Conservation (phyloP, 176 grass and related monocot genomes). For the Aegilops sharonensis region DNA sequence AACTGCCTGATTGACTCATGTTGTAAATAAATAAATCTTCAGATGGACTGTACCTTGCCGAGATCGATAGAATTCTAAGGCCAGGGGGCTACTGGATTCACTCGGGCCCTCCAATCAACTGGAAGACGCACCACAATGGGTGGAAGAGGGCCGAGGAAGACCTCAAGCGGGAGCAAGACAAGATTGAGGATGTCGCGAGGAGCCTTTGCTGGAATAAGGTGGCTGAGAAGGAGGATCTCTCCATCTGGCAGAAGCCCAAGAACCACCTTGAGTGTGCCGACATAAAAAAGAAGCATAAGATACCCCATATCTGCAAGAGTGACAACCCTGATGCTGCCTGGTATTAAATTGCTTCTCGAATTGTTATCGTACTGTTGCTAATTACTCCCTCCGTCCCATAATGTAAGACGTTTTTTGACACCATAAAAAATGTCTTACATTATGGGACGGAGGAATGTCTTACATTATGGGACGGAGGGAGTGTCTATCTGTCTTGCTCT, state of each 20-base stretch:
- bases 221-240: constrained; percentile 71
- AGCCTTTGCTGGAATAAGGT: constrained; percentile 92
- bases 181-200: constrained; percentile 70
- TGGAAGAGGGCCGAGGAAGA: constrained; percentile 84
- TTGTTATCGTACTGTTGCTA: not conserved
- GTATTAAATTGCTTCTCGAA: constrained; percentile 35
- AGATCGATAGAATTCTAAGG: constrained; percentile 88
- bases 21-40: constrained; percentile 10
- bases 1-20: constrained; percentile 10
- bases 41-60: constrained; percentile 89
- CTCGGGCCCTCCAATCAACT: constrained; percentile 89
- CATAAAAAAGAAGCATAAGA: constrained; percentile 58
- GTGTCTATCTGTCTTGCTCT: not conserved
- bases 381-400: no score
- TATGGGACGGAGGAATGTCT: no score
- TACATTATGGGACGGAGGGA: no score
- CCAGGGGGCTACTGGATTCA: constrained; percentile 94
- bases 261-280: constrained; percentile 76
- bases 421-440: no score
- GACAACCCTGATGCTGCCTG: constrained; percentile 81
- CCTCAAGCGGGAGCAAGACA: constrained; percentile 84
- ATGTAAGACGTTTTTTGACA: no score
- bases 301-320: constrained; percentile 77
- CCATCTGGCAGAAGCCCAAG: constrained; percentile 92
- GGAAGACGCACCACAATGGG: constrained; percentile 75